Percentiles rank a stretch among this genome's conserved stretches.
phyloP scores from a whole-genome alignment of 306 rosid genomes.

The Hippophae tibetana region DNA sequence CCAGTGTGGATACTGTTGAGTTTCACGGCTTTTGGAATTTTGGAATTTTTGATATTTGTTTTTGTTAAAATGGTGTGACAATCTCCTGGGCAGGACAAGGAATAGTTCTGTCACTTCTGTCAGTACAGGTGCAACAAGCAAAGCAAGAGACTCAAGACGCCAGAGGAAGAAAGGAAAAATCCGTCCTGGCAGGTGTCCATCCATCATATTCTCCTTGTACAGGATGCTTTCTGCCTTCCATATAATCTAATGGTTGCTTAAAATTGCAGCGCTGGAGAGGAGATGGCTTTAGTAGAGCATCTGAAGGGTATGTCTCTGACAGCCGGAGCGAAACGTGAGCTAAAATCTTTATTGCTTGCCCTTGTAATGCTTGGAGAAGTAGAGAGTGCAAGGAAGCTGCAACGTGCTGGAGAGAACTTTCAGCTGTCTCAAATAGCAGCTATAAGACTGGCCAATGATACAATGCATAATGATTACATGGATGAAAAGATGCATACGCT shows the following conservation, averaged over 20 bases:
- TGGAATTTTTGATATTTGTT: background rate
- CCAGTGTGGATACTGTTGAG: background rate
- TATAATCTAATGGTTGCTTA: constrained; percentile 12
- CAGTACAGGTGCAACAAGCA: constrained; percentile 60
- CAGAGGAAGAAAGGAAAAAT: constrained; percentile 92
- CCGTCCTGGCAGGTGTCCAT: constrained; percentile 87
- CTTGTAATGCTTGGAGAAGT: constrained; percentile 80
- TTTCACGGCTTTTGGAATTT: background rate
- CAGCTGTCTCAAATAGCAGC: constrained; percentile 84
- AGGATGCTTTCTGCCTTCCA: background rate
- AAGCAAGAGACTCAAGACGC: constrained; percentile 72
- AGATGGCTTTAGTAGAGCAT: constrained; percentile 81
- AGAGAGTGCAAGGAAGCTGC: constrained; percentile 74
- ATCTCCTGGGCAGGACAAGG: constrained; percentile 53
- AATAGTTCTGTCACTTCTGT: constrained; percentile 55
- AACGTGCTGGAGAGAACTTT: constrained; percentile 63
- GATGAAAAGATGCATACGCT: constrained; percentile 61
- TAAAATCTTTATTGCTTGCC: constrained; percentile 60
- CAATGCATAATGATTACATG: constrained; percentile 46
- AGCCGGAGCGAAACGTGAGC: constrained; percentile 53
- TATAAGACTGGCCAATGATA: constrained; percentile 66
- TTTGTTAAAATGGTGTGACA: constrained; percentile 18
- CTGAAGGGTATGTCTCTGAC: constrained; percentile 73
- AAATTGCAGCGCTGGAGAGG: constrained; percentile 76
- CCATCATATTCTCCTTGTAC: background rate